A percentile compares a stretch with the other conserved stretches of the same genome.
phyloP scores from a whole-genome alignment of 2,329 filamentous ascomycete genomes.

The Mycocentrospora acerina region DNA sequence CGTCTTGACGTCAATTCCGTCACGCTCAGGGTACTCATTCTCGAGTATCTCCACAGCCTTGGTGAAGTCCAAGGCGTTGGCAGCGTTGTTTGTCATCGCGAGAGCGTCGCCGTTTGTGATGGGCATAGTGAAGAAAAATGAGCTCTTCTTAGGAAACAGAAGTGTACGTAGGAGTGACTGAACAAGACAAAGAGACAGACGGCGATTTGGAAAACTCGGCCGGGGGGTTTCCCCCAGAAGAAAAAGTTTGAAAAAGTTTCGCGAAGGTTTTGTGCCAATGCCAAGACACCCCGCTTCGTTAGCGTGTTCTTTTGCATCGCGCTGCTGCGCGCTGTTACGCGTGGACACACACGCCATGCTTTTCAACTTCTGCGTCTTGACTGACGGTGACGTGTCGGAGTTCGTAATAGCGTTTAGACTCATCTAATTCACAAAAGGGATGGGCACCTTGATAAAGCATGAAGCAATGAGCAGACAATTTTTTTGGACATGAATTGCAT shows the following conservation, averaged over 20 bases:
- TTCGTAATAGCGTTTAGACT: no score
- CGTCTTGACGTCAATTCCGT: constrained; percentile 85
- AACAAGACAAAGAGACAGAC: constrained; percentile 39
- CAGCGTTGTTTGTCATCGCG: constrained; percentile 52
- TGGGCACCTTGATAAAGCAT: no score
- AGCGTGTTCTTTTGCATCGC: no score
- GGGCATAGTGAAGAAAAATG: constrained; percentile 62
- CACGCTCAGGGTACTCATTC: constrained; percentile 71
- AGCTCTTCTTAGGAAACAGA: constrained; percentile 34
- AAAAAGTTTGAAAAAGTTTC: constrained; percentile 29
- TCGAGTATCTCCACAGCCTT: constrained; percentile 79
- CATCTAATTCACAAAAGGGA: no score
- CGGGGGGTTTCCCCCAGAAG: constrained; percentile 57
- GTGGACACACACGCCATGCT: no score
- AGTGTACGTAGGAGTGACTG: constrained; percentile 20
- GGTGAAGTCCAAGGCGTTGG: constrained; percentile 68
- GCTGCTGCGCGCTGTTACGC: no score
- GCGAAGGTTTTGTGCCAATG: constrained; percentile 3
- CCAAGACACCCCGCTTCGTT: no score
- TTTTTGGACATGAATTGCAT: no score
- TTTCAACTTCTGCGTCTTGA: no score
- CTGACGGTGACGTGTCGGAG: no score
- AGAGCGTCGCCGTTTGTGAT: constrained; percentile 66
- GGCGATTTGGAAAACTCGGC: constrained; percentile 45
- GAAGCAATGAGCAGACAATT: no score